Evolutionary conservation across 1,284 basidiomycete species (phyloP).

Genomic region (Tylopilus sp.): DNA sequence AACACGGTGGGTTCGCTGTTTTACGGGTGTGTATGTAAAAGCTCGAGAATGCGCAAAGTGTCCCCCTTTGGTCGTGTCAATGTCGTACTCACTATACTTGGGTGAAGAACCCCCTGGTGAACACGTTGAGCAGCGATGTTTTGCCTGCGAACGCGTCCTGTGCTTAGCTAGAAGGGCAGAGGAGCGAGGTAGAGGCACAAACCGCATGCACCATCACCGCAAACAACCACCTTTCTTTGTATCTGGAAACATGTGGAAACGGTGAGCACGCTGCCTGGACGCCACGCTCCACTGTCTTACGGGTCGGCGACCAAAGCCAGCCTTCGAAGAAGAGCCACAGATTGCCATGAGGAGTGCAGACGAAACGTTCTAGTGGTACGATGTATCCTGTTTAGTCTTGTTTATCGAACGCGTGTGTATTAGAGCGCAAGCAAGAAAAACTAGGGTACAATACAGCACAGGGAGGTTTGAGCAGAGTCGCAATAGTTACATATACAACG

Average conservation of each 20-base stretch:
- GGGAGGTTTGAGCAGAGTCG: constrained; percentile 1
- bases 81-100: constrained; percentile 72
- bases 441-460: constrained; percentile 17
- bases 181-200: constrained; percentile 19
- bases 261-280: constrained; percentile 18
- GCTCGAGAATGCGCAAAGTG: neutral
- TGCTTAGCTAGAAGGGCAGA: constrained; percentile 20
- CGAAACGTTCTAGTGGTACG: neutral
- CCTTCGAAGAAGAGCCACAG: constrained; percentile 49
- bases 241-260: constrained; percentile 37
- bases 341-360: constrained; percentile 40
- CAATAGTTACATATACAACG: constrained; percentile 22
- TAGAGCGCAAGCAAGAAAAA: constrained; percentile 26
- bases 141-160: constrained; percentile 46
- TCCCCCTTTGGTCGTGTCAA: neutral
- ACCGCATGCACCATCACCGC: constrained; percentile 94
- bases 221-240: constrained; percentile 74
- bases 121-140: constrained; percentile 81
- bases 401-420: constrained; percentile 18
- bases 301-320: constrained; percentile 51
- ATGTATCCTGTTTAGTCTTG: constrained; percentile 20
- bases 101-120: constrained; percentile 83
- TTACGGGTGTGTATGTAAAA: neutral
- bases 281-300: constrained; percentile 34
- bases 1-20: constrained; percentile 88